Base-by-base conservation (phyloP, 2,329 filamentous ascomycete species). In the Ophiobolus disseminans region DNA sequence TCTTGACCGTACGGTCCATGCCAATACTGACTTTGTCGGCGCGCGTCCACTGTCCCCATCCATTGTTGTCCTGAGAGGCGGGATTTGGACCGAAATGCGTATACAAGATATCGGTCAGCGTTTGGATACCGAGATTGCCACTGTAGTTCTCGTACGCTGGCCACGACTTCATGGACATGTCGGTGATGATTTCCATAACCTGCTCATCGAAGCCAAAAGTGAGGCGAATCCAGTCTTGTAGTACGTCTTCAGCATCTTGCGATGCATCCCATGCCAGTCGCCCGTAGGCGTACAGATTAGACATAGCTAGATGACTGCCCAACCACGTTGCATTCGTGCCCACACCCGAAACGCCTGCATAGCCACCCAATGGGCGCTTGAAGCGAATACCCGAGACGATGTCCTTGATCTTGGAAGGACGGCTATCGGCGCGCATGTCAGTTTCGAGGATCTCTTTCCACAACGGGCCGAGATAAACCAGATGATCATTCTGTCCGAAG, bases 31-130 rank as follows among this genome's bases (percentile, higher is more conserved):
- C 57, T 0, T 66, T 64, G 51, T 88, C 83, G 0, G 86, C 86
- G 3, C 87, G 81, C 0, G 86, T 89, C 86, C 87, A 90, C 64
- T 88, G 86, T 8, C 87, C 86, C 84, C 84, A 89, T 2, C 81
- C 80, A 57, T 88, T 89, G 58, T 78, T 77, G 54, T 90, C 87
- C 62, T 86, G 83, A 0, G 82, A 84, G 7, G 80, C 82, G 1
- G 87, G 86, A 48, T 85, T 87, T 0, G 87, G 86, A 0, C 87
- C 87, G 62, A 82, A 87, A 70, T 89, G 86, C 0, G 80, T 82
- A 50, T 84, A 82, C 0, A 87, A 73, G 44, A 89, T 88, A 60
- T 90, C 85, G 0, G 83, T 85, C 36, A 90, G 68, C 0, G 87
- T 89, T 60, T 89, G 86, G 4, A 87, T 80, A 8, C 87, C 87